These are phyloP conservation scores for Puccinia coronata DNA, from an alignment of 1,284 basidiomycete species.

Conservation along the genomic window DNA sequence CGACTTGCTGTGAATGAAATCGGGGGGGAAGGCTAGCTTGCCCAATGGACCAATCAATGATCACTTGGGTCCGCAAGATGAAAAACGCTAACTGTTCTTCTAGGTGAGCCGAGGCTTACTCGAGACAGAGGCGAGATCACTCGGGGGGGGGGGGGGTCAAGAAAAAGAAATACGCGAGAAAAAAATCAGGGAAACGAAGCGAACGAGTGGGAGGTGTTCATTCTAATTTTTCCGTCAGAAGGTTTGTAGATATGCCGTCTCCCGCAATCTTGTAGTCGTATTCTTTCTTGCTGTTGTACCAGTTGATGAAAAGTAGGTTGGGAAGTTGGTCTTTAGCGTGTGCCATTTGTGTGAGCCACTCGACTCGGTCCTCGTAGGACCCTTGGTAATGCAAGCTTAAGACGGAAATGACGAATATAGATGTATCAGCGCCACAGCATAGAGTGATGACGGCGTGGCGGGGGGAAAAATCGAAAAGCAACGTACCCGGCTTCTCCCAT, in stretches of 20 bases:
- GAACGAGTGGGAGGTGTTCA: background rate
- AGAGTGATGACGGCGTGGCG: background rate
- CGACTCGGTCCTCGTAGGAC: conserved; percentile 5
- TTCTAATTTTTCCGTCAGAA: conserved; percentile 25
- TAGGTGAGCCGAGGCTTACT: background rate
- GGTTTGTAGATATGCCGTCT: conserved; percentile 3
- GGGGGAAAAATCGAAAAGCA: conserved; percentile 18
- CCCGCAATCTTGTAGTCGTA: conserved; percentile 36
- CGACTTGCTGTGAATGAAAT: background rate
- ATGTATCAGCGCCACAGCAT: conserved; percentile 53
- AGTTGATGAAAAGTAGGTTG: conserved; percentile 56
- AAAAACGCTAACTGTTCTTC: background rate
- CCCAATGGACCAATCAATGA: conserved; percentile 6
- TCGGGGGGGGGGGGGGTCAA: background rate
- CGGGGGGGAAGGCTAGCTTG: background rate
- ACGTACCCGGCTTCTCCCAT: conserved; percentile 59
- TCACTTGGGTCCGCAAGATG: background rate
- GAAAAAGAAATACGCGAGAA: background rate
- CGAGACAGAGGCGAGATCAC: background rate
- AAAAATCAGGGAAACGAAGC: background rate
- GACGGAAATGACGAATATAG: conserved; percentile 52
- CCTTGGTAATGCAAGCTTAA: conserved; percentile 21
- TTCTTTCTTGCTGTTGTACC: conserved; percentile 56
- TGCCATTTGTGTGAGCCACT: conserved; percentile 47
- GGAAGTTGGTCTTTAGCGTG: conserved; percentile 54